phyloP scores from a whole-genome alignment of 257 asterid species.

The Forsythia viridissima region DNA sequence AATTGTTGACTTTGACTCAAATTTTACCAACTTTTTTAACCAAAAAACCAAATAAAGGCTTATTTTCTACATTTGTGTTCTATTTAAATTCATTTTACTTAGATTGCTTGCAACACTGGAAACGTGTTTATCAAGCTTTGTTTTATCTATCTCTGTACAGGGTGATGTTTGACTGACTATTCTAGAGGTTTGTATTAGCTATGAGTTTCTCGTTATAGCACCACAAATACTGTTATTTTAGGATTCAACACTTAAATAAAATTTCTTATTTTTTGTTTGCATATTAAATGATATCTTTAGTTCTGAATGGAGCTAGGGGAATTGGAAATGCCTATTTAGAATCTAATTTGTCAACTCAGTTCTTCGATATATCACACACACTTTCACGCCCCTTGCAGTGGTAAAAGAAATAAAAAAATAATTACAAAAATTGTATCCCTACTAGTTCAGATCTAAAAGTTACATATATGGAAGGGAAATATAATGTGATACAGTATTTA shows the following conservation, averaged over 20 bases:
- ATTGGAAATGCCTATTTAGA: not conserved
- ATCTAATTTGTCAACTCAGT: not conserved
- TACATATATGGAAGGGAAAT: not conserved
- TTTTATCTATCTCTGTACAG: not conserved
- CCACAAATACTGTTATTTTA: not conserved
- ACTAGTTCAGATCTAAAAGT: not conserved
- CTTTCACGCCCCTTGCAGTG: not conserved
- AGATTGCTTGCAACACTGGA: not conserved
- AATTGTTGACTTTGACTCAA: too few species aligned
- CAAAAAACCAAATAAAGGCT: too few species aligned
- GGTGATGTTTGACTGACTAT: not conserved
- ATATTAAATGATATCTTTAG: not conserved
- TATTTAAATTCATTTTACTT: conserved; percentile 1
- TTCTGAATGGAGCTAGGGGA: not conserved
- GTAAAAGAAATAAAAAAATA: not conserved
- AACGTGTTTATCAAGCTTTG: not conserved
- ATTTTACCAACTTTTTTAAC: too few species aligned
- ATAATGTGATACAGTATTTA: not conserved
- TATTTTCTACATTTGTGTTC: conserved; percentile 6
- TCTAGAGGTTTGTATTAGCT: not conserved
- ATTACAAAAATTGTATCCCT: not conserved
- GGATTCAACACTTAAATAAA: not conserved
- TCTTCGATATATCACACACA: not conserved
- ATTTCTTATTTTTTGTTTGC: too few species aligned
- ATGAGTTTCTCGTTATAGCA: not conserved